Conservation (phyloP, 306 rosid species). For the Dalbergia cochinchinensis region DNA sequence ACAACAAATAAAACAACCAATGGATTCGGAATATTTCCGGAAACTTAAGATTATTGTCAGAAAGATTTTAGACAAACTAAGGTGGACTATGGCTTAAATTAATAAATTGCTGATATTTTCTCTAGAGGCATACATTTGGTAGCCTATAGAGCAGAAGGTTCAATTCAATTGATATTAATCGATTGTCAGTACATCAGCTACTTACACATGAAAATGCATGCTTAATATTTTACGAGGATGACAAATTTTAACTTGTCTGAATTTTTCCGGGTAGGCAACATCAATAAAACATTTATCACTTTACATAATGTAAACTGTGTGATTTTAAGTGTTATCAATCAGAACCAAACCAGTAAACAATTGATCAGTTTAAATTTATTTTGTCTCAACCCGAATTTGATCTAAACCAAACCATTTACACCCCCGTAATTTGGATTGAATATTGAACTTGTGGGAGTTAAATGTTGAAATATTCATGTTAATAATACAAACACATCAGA, state of each 20-base stretch:
- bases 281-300: neutral
- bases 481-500: too few relatives aligned
- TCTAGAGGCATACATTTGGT: constrained; percentile 10
- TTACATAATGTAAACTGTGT: neutral
- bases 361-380: too few relatives aligned
- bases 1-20: neutral
- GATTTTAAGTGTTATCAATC: neutral
- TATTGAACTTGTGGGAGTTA: too few relatives aligned
- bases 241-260: neutral
- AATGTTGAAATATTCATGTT: too few relatives aligned
- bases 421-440: neutral
- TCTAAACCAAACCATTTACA: too few relatives aligned
- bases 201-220: too few relatives aligned
- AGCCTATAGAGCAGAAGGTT: neutral
- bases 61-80: constrained; percentile 11
- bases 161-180: neutral
- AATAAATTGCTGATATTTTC: constrained; percentile 1
- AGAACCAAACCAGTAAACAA: too few relatives aligned
- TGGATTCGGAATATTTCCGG: neutral
- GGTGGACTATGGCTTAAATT: too few relatives aligned
- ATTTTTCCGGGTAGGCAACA: neutral
- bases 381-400: too few relatives aligned
- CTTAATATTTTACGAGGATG: too few relatives aligned
- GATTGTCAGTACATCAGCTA: too few relatives aligned
- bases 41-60: constrained; percentile 24